Evolutionary conservation across 495 filamentous ascomycete genomes (phyloP).

Genomic region (Podospora pseudocomata): DNA sequence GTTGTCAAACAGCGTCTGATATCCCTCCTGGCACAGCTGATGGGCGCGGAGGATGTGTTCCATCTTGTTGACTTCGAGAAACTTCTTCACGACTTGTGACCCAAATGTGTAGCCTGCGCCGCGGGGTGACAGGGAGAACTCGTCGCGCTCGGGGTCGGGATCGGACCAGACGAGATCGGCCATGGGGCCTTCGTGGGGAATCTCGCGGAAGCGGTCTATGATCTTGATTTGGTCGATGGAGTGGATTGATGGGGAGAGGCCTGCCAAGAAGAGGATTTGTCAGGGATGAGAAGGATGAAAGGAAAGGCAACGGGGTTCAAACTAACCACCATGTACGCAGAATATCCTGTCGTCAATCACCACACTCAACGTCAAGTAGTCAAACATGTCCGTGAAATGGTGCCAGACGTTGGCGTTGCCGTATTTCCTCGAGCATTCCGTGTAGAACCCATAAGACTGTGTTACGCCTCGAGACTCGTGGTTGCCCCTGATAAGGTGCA

Average conservation of each 20-base stretch:
- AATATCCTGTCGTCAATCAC: constrained; percentile 99
- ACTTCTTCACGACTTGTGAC: constrained; percentile 94
- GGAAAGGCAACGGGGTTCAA: background rate
- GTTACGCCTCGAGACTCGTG: constrained; percentile 97
- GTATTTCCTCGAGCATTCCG: constrained; percentile 95
- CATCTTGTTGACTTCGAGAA: constrained; percentile 94
- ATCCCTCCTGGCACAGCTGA: constrained; percentile 96
- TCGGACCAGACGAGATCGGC: constrained; percentile 99
- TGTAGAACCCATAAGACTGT: constrained; percentile 98
- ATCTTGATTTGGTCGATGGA: constrained; percentile 99
- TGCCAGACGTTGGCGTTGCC: constrained; percentile 98
- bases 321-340: constrained; percentile 86
- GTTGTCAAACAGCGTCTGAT: constrained; percentile 93
- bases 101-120: constrained; percentile 97
- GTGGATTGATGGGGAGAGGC: constrained; percentile 92
- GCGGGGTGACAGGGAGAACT: constrained; percentile 89
- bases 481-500: constrained; percentile 92
- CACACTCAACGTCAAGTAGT: constrained; percentile 91
- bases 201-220: constrained; percentile 96
- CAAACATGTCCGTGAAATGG: constrained; percentile 99
- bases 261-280: constrained; percentile 28
- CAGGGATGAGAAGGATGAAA: background rate
- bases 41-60: constrained; percentile 93
- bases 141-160: constrained; percentile 90
- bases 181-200: constrained; percentile 98